These are phyloP conservation scores for Parafenestella ontariensis DNA, from an alignment of 2,329 filamentous ascomycete species.

Conservation along the genomic window DNA sequence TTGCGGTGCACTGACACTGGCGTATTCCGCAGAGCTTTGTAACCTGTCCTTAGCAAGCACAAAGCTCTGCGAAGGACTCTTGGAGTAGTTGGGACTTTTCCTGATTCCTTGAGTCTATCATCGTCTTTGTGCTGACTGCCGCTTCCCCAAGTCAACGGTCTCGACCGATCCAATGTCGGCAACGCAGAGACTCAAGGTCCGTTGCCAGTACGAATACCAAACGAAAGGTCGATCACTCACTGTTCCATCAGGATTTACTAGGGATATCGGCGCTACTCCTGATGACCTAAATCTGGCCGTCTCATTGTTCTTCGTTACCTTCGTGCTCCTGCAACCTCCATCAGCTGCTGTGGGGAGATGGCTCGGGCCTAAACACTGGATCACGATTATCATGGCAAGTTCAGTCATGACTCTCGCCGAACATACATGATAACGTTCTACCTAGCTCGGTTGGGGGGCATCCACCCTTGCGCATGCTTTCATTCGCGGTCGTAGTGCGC, in stretches of 20 bases:
- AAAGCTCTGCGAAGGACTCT: neutral
- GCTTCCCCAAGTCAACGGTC: slow-evolving; percentile 20
- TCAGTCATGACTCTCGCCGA: neutral
- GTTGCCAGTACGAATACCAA: slow-evolving; percentile 1
- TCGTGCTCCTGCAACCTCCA: slow-evolving; percentile 30
- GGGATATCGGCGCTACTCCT: slow-evolving; percentile 26
- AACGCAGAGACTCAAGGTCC: slow-evolving; percentile 37
- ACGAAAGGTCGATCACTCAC: neutral
- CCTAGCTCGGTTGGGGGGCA: slow-evolving; percentile 32
- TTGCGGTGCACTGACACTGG: neutral
- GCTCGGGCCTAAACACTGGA: slow-evolving; percentile 29
- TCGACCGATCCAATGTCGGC: slow-evolving; percentile 33
- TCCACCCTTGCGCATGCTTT: slow-evolving; percentile 33
- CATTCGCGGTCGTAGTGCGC: slow-evolving; percentile 20
- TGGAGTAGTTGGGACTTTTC: too few relatives aligned
- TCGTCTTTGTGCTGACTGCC: neutral
- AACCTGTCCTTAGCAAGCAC: neutral
- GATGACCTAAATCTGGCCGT: slow-evolving; percentile 33
- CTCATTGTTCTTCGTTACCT: slow-evolving; percentile 35
- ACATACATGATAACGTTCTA: neutral
- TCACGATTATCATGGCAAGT: slow-evolving; percentile 25
- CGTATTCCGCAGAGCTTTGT: neutral
- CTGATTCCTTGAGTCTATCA: neutral
- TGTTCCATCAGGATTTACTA: slow-evolving; percentile 22
- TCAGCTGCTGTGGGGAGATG: slow-evolving; percentile 29